A percentile compares a stretch with the other conserved stretches of the same genome.
phyloP scores from a whole-genome alignment of 176 grass and related monocot species.

The Aegilops longissima region DNA sequence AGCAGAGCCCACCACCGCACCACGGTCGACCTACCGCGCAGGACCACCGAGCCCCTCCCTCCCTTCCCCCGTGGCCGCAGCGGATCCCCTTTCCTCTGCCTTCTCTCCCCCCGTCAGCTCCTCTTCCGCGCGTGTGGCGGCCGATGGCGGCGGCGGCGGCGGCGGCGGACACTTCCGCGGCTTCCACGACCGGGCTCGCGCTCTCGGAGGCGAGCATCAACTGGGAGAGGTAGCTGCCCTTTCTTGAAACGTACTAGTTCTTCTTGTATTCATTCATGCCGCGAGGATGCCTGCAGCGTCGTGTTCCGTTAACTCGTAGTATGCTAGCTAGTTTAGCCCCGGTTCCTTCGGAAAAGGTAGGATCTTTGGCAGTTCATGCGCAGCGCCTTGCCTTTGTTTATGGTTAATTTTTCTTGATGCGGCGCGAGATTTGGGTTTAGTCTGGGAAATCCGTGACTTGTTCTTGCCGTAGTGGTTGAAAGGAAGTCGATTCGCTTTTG shows the following conservation, averaged over 20 bases:
- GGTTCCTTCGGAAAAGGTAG: no score
- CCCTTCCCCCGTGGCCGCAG: background rate
- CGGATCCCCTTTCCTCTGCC: background rate
- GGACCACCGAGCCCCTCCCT: background rate
- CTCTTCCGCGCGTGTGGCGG: background rate
- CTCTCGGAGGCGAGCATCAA: conserved; percentile 90
- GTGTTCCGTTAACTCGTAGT: background rate
- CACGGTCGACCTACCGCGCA: background rate
- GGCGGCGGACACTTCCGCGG: conserved; percentile 56
- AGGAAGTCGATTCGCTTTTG: background rate
- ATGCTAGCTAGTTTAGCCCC: background rate
- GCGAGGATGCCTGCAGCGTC: background rate
- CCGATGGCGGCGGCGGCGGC: conserved; percentile 30
- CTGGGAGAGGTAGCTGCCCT: conserved; percentile 70
- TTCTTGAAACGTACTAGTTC: background rate
- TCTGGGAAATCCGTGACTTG: background rate
- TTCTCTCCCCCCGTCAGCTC: background rate
- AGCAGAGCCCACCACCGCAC: background rate
- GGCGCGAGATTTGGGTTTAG: background rate
- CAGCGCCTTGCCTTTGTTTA: background rate
- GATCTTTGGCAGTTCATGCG: background rate
- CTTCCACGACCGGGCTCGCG: conserved; percentile 50
- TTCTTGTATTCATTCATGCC: background rate
- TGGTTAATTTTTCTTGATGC: background rate
- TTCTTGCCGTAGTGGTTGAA: background rate